Conservation (phyloP, 2,329 filamentous ascomycete species). For the Fusarium annulatum region DNA sequence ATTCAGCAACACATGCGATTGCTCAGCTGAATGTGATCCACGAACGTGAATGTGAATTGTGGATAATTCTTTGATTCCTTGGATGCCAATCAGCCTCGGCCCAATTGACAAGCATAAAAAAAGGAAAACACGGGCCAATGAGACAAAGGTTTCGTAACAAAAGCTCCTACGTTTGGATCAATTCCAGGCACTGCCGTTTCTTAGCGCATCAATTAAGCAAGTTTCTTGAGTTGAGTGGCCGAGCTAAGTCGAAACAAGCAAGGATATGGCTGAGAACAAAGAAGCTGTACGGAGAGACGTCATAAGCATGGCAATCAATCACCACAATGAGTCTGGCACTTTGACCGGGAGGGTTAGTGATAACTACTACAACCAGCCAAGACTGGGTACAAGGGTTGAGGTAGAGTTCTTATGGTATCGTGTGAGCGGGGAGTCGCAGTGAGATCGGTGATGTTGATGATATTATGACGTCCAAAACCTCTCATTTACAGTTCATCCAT, state of each 20-base stretch:
- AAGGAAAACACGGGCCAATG: background rate
- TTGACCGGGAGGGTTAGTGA: background rate
- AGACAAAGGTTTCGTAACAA: background rate
- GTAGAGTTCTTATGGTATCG: background rate
- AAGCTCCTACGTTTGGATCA: constrained; percentile 13
- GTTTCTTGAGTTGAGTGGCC: constrained; percentile 25
- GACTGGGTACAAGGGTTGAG: constrained; percentile 9
- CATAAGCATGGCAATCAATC: background rate
- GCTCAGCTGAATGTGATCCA: background rate
- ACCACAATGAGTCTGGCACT: background rate
- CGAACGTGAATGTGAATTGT: constrained; percentile 15
- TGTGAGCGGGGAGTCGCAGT: constrained; percentile 11
- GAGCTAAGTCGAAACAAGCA: constrained; percentile 17
- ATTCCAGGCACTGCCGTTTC: constrained; percentile 28
- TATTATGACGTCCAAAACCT: constrained; percentile 27
- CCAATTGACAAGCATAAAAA: background rate
- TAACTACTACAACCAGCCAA: background rate
- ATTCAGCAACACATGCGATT: background rate
- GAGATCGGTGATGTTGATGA: constrained; percentile 32
- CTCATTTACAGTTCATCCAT: constrained; percentile 1
- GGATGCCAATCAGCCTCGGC: constrained; percentile 7
- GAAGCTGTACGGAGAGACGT: constrained; percentile 1
- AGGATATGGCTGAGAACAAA: background rate
- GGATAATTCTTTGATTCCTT: constrained; percentile 4
- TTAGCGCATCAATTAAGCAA: constrained; percentile 1